These are phyloP conservation scores for Colletotrichum karsti DNA, from an alignment of 2,329 filamentous ascomycete genomes.

Conservation along the genomic window DNA sequence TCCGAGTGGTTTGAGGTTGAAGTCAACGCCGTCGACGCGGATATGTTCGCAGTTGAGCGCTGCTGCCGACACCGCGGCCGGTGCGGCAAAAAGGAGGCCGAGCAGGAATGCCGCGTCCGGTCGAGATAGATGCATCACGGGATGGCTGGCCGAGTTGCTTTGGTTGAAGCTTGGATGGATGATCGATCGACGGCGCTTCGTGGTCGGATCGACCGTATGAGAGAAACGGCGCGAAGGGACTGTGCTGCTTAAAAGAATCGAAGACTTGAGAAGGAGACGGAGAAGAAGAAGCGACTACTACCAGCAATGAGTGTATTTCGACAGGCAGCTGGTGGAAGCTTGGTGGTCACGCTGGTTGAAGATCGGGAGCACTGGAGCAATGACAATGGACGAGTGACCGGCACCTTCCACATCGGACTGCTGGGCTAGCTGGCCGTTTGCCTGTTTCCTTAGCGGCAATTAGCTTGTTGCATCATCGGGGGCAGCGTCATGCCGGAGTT, in stretches of 20 bases:
- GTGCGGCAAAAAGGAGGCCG: conserved; percentile 43
- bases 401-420: conserved; percentile 24
- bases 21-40: conserved; percentile 64
- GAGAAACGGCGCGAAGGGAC: not conserved
- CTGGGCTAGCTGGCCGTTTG: conserved; percentile 36
- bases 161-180: conserved; percentile 6
- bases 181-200: not conserved
- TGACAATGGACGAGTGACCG: conserved; percentile 10
- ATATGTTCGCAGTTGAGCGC: conserved; percentile 72
- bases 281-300: not conserved
- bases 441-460: conserved; percentile 35
- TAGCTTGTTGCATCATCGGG: conserved; percentile 24
- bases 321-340: not conserved
- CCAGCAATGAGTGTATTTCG: not conserved
- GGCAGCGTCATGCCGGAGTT: conserved; percentile 38
- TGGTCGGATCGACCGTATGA: not conserved
- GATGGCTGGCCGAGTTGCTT: not conserved
- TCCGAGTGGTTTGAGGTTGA: conserved; percentile 69
- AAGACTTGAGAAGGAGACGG: too few species aligned
- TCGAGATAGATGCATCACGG: conserved; percentile 31
- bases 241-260: not conserved
- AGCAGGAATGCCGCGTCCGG: conserved; percentile 46
- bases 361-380: not conserved
- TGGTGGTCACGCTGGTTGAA: conserved; percentile 10
- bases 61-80: conserved; percentile 45